Base-by-base conservation (phyloP, 1,139 yeast genomes). In the Taphrina populina region DNA sequence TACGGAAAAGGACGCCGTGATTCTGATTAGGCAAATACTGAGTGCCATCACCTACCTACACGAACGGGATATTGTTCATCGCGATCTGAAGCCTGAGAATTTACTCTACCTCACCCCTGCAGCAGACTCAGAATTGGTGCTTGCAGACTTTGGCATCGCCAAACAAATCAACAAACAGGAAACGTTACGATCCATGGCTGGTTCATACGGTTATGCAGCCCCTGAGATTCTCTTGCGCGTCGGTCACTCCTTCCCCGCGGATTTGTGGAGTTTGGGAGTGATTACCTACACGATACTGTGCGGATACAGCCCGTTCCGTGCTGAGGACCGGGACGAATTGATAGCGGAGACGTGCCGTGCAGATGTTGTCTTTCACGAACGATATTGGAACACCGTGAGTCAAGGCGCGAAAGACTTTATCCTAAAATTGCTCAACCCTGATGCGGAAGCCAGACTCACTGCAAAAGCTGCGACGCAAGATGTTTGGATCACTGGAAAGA, bases 91-190 rank as follows among this genome's bases (percentile, higher is more conserved):
- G 71, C 96, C 96, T 0, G 96, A 88, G 67, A 88, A 88, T 69
- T 75, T 88, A 51, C 74, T 88, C 52, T 88, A 85, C 67, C 73
- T 82, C 52, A 75, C 79, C 23, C 69, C 72, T 1, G 77, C 73
- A 10, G 72, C 71, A 17, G 75, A 83, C 59, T 83, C 95, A 4
- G 79, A 78, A 51, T 75, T 88, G 33, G 95, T 88, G 2, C 74
- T 88, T 62, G 95, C 95, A 0, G 96, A 88, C 71, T 88, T 88
- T 70, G 96, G 96, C 43, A 88, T 88, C 64, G 96, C 96, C 35
- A 86, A 85, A 68, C 90, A 87, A 61, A 76, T 82, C 61, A 83
- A 81, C 24, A 46, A 39, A 10, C 35, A 10, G 33, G 54, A 49
- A 21, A 49, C 46, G 5, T 27, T 49, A 24, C 44, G 44, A n/a